Base-by-base conservation (phyloP, 2,329 filamentous ascomycete species). In the Sporothrix luriei region DNA sequence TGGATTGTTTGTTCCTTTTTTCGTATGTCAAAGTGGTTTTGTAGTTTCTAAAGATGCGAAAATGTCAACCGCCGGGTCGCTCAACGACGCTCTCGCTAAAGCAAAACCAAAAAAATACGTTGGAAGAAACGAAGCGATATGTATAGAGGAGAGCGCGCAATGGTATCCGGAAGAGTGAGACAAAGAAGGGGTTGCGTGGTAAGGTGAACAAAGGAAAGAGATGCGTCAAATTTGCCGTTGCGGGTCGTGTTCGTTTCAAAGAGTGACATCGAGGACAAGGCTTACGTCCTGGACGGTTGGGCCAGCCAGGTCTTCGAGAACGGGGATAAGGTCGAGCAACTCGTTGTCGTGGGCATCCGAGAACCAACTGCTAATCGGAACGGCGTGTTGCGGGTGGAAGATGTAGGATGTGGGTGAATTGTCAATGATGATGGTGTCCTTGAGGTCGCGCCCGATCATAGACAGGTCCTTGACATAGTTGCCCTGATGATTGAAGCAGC, bases 281-380 rank as follows among this genome's bases (percentile, higher is more conserved):
- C 94, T 98, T 79, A 99, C 95, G 81, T 99, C 95, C 81, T 91
- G 88, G 72, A 99, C 95, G 78, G 94, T 91, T 71, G 89, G 81
- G 74, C 91, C 90, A 72, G 95, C 94, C 78, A 99, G 85, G 81
- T 99, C 95, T 85, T 99, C 95, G 74, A 99, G 92, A 76, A 99
- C 95, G 68, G 95, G 95, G 79, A 99, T 98, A 76, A 99, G 84
- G 79, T 99, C 95, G 77, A 99, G 85, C 72, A 99, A 86, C 85
- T 99, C 95, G 81, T 99, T 99, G 83, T 99, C 95, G 81, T 99
- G 95, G 72, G 95, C 95, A 82, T 99, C 95, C 74, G 94, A 97
- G 83, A 99, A 99, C 95, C 95, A 99, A 85, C 94, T 98, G 87
- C 94, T 97, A 82, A 99, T 99, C 33, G 95, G 95, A 65, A 99